Evolutionary conservation across 2,329 filamentous ascomycete species (phyloP), one percentile per base, ranked within the genome.

Genomic region (Phialophora chinensis): DNA sequence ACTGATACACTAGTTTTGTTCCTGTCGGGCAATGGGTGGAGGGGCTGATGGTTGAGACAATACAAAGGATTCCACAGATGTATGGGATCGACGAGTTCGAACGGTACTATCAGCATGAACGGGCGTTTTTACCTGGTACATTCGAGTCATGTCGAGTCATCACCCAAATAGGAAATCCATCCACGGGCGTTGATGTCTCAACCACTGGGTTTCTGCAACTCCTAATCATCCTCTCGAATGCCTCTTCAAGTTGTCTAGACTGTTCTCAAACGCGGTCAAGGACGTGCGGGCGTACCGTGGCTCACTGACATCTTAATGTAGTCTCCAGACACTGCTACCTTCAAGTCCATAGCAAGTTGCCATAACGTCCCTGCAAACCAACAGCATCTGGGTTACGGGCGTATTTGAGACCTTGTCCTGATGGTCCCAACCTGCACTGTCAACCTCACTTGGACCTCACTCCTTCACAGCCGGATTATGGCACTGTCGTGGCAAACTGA

Each of bases 1-100:
- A 63, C 66, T 68, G 68, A 70, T 66, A 70, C 68, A 70, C 67
- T 70, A 70, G 63, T 70, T 70, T 70, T 56, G 63, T 70, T 67
- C 59, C 65, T 70, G 65, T 66, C 58, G 66, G 65, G 65, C 66
- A 63, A 68, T 60, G 66, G 68, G 63, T 65, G 66, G 68, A 65
- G 62, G 68, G 68, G 57, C 65, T 70, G 68, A 68, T 64, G 66
- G 66, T 64, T 66, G 68, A 65, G 53, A 61, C 63, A 63, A 66
- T 66, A 63, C 63, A 62, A 50, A 66, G 60, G 65, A 66, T 68
- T 66, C 65, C 63, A 60, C 66, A 59, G 63, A 66, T 61, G 65
- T 66, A 55, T 64, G 60, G 60, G 63, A 68, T 57, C 63, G 63
- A 64, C 66, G 66, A 66, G 58, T 63, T 68, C 56, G 68, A 57